Evolutionary conservation across 768 basidiomycete species (phyloP), one percentile per base, ranked within the genome.

Genomic region (Cubamyces sp.): DNA sequence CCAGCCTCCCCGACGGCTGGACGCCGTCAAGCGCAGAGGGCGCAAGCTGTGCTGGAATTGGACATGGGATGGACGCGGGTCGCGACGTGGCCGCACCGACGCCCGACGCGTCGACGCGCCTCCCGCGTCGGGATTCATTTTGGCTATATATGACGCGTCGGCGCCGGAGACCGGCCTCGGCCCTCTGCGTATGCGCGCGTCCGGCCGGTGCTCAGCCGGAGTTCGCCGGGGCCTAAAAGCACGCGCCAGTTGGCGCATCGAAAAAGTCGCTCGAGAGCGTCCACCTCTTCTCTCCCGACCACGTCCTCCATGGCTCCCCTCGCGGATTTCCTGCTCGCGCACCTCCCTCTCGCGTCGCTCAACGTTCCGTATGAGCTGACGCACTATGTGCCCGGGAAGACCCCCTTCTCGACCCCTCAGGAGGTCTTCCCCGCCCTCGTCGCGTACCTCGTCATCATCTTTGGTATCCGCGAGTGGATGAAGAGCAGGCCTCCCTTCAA

Each of bases 381-480:
- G 51, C 78, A 77, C 50, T 96, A 90, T 82, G 82, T 91, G 65
- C 81, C 80, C 28, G 93, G 91, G 51, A 74, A 80, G 66, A 90
- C 92, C 0, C 95, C 95, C 14, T 74, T 98, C 58, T 93, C 91
- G 30, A 96, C 94, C 3, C 68, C 76, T 48, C 82, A 85, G 61
- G 82, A 82, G 66, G 96, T 98, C 57, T 72, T 84, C 34, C 77
- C 83, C 30, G 78, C 90, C 15, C 83, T 99, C 64, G 83, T 76
- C 30, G 82, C 84, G 59, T 99, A 99, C 81, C 87, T 99, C 68
- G 87, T 84, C 76, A 78, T 89, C 79, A 88, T 99, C 71, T 98
- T 98, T 72, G 85, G 90, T 65, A 83, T 90, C 39, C 87, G 87
- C 72, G 87, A 85, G 67, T 73, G 91, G 69, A 97, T 98, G 96